Percentiles rank a stretch among this genome's conserved stretches.
Conservation (phyloP, 2,329 filamentous ascomycete species). For the Xylariaceae sp. region DNA sequence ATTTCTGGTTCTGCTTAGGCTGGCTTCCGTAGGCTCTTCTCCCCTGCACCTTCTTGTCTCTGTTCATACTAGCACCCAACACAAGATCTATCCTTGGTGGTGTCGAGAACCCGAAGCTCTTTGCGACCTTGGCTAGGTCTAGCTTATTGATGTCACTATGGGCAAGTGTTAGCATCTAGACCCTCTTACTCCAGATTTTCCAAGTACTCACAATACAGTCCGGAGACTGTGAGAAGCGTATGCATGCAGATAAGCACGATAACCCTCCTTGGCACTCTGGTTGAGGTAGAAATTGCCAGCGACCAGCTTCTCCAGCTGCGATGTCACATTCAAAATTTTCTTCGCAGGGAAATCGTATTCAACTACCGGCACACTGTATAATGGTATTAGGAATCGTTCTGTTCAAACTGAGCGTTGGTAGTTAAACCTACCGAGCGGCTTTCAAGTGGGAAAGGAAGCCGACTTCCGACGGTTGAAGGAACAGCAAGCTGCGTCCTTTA, state of each 20-base stretch:
- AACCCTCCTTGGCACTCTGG: slow-evolving; percentile 76
- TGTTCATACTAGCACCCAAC: slow-evolving; percentile 71
- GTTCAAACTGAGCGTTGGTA: neutral
- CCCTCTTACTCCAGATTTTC: slow-evolving; percentile 42
- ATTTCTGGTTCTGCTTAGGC: slow-evolving; percentile 60
- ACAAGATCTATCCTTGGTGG: slow-evolving; percentile 79
- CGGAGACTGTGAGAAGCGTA: slow-evolving; percentile 85
- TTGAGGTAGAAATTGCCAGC: slow-evolving; percentile 96
- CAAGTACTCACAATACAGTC: slow-evolving; percentile 81
- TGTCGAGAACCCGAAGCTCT: slow-evolving; percentile 75
- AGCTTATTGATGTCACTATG: slow-evolving; percentile 18
- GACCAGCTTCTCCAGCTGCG: slow-evolving; percentile 91
- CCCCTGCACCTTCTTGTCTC: slow-evolving; percentile 65
- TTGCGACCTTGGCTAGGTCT: slow-evolving; percentile 79
- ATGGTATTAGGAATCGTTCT: neutral
- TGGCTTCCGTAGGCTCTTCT: slow-evolving; percentile 76
- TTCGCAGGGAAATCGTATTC: slow-evolving; percentile 93
- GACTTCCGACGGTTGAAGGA: slow-evolving; percentile 87
- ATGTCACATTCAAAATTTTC: slow-evolving; percentile 88
- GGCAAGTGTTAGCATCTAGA: neutral
- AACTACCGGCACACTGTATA: slow-evolving; percentile 86
- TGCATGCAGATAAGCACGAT: slow-evolving; percentile 88
- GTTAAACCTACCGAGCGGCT: slow-evolving; percentile 31
- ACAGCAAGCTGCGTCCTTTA: slow-evolving; percentile 87
- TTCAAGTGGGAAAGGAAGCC: slow-evolving; percentile 91